Conservation (phyloP, 306 rosid species). For the Citrullus colocynthis region DNA sequence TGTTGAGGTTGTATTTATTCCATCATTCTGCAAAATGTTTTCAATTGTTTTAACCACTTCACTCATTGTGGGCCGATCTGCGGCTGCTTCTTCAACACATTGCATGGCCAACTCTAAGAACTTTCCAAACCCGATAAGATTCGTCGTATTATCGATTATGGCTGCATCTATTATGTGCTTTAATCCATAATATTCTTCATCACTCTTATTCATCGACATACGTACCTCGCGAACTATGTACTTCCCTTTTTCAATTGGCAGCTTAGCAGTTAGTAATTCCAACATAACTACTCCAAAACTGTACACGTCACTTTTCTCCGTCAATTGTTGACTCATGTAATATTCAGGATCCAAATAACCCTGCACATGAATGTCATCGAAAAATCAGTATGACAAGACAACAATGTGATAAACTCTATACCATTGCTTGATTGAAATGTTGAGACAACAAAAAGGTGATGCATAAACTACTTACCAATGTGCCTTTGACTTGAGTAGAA, state of each 20-base stretch:
- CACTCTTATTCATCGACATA: constrained; percentile 26
- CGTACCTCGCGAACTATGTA: constrained; percentile 63
- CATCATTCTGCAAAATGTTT: constrained; percentile 67
- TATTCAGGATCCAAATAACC: constrained; percentile 94
- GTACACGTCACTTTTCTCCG: constrained; percentile 89
- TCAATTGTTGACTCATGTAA: constrained; percentile 79
- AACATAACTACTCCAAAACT: constrained; percentile 90
- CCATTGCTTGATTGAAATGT: neutral
- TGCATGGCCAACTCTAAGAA: constrained; percentile 75
- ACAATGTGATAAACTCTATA: neutral
- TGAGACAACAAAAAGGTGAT: neutral
- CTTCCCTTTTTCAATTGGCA: constrained; percentile 80
- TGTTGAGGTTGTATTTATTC: constrained; percentile 56
- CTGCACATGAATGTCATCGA: constrained; percentile 22
- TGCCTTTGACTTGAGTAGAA: constrained; percentile 93
- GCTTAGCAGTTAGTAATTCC: constrained; percentile 71
- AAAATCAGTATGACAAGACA: neutral
- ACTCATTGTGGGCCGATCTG: constrained; percentile 83
- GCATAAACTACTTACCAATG: constrained; percentile 43
- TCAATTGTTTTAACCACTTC: constrained; percentile 73
- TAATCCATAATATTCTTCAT: constrained; percentile 54
- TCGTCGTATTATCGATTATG: constrained; percentile 32
- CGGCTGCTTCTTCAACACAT: constrained; percentile 70
- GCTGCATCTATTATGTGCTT: constrained; percentile 44
- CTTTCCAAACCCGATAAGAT: constrained; percentile 43